Evolutionary conservation across 2,329 filamentous ascomycete genomes (phyloP), one percentile per base, ranked within the genome.

Genomic region (Talaromyces sp.): DNA sequence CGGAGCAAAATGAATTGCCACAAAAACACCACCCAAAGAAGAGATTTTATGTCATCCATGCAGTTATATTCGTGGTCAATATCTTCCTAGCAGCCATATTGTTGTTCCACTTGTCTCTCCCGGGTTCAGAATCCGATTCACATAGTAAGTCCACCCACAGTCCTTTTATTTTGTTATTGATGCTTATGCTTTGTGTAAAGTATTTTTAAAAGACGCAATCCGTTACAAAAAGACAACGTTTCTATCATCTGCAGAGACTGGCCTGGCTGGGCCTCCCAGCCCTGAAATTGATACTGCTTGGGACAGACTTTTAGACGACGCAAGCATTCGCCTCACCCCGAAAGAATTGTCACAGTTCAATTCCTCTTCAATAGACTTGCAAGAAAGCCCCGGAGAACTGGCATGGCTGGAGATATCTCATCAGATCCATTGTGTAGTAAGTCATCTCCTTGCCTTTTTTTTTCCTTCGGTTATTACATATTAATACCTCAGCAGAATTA

Each of bases 381-480:
- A 58, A 58, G 56, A 58, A 31, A 52, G 31, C 14, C 3, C 10
- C 1, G 56, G 56, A 3, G 54, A 58, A 51, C 19, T 58, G 10
- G 43, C 46, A 13, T 58, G 56, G 56, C 43, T 58, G 5, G 56
- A 58, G 31, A 19, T 58, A 10, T 58, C 41, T 21, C 56, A 58
- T 51, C 56, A 58, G 29, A 50, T 51, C 10, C 56, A 58, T 58
- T 58, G 56, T 19, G 29, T 51, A 26, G 56, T 58, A 26, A 51
- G 56, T 58, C 46, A 56, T n/a, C 5, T 14, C 7, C n/a, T 21
- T 13, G 11, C 9, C 8, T 13, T 46, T 46, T 21, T 13, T n/a
- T n/a, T n/a, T n/a, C n/a, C n/a, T n/a, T 10, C 10, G 8, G 9
- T 24, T 46, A 1, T 7, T 0, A 6, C 17, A 21, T 19, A 46